Percentiles rank a stretch among this genome's conserved stretches.
These are phyloP conservation scores for Aspergillus hortae DNA, from an alignment of 2,329 filamentous ascomycete genomes.

Conservation along the genomic window DNA sequence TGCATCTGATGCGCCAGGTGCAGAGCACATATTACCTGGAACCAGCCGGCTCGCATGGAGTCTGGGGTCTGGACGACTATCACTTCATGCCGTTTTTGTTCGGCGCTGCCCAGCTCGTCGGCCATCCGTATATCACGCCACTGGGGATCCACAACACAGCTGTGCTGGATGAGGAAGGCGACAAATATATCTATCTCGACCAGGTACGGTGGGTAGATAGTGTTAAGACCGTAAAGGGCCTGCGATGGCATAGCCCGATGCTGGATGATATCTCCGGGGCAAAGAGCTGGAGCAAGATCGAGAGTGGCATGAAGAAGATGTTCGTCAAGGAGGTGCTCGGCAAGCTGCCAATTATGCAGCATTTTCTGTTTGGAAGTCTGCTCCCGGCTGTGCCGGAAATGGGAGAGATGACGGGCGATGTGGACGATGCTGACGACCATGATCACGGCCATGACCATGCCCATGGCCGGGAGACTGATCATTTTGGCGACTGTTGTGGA, in stretches of 20 bases:
- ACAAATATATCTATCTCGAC: constrained; percentile 84
- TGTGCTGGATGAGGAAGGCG: constrained; percentile 78
- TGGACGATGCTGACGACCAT: constrained; percentile 58
- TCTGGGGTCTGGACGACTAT: constrained; percentile 97
- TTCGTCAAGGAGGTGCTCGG: constrained; percentile 88
- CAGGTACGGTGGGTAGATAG: constrained; percentile 93
- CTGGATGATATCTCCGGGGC: constrained; percentile 93
- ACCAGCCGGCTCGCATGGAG: constrained; percentile 92
- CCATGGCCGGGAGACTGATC: constrained; percentile 52
- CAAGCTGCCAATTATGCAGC: constrained; percentile 97
- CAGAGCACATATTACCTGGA: constrained; percentile 96
- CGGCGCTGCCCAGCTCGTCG: constrained; percentile 81
- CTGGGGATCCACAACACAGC: constrained; percentile 83
- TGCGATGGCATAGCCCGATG: constrained; percentile 98
- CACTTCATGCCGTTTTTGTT: constrained; percentile 96
- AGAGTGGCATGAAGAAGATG: constrained; percentile 95
- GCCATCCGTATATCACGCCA: constrained; percentile 76
- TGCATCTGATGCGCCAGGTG: constrained; percentile 79
- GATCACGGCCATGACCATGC: constrained; percentile 66
- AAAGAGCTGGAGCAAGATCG: constrained; percentile 87
- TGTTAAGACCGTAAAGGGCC: constrained; percentile 90
- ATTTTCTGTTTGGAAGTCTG: constrained; percentile 88
- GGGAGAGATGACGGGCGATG: constrained; percentile 50
- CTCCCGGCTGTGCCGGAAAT: constrained; percentile 78
- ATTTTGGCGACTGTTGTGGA: constrained; percentile 95